Conservation (phyloP, 108 stramenopile genomes). For the Nitzschia inconspicua region DNA sequence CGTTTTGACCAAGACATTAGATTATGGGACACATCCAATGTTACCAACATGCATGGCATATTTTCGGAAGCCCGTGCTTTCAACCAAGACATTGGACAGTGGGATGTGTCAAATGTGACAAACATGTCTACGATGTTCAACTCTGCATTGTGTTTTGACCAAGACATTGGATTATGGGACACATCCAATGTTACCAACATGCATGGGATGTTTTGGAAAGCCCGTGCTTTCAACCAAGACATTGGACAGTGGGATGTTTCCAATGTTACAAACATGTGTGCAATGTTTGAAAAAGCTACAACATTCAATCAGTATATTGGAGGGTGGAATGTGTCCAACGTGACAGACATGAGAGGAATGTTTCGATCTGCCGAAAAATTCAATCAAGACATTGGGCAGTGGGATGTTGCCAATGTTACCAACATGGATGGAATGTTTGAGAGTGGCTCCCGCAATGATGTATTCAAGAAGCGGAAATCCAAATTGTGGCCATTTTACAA, state of each 20-base stretch:
- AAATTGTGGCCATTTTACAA: conserved; percentile 17
- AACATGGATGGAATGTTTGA: not conserved
- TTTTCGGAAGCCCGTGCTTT: conserved; percentile 25
- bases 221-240: conserved; percentile 6
- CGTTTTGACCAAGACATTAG: conserved; percentile 7
- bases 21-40: conserved; percentile 12
- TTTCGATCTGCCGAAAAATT: conserved; percentile 15
- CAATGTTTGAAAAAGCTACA: conserved; percentile 15
- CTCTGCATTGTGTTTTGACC: conserved; percentile 23
- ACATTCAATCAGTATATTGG: conserved; percentile 20
- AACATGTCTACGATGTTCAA: conserved; percentile 23
- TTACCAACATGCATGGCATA: conserved; percentile 23
- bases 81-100: conserved; percentile 18
- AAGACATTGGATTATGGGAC: conserved; percentile 19
- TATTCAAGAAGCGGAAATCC: conserved; percentile 9
- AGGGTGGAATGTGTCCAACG: conserved; percentile 24
- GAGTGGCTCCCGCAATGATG: too few relatives aligned
- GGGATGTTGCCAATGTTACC: conserved; percentile 1
- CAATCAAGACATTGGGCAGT: not conserved
- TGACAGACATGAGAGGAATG: conserved; percentile 29
- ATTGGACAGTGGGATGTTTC: conserved; percentile 12
- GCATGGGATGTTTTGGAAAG: conserved; percentile 9
- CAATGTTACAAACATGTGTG: conserved; percentile 16
- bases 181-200: conserved; percentile 15
- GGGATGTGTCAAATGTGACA: conserved; percentile 11